Percentiles rank a stretch among this genome's conserved stretches.
Conservation (phyloP, 2,329 filamentous ascomycete species). For the Pseudogymnoascus sp. region DNA sequence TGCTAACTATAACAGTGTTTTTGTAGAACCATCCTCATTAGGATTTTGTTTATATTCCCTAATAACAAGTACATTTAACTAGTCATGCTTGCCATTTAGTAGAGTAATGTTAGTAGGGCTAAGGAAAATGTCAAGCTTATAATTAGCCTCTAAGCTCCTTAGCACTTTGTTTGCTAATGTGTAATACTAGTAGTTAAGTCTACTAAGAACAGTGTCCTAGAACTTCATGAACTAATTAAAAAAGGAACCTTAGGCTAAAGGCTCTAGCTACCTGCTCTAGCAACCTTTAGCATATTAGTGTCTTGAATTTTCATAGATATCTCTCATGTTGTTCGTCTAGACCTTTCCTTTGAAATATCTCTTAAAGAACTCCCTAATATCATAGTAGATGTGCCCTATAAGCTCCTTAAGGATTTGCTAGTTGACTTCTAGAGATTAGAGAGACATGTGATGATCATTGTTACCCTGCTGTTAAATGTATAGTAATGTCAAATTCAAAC, state of each 20-base stretch:
- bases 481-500: not conserved
- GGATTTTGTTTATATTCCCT: constrained; percentile 20
- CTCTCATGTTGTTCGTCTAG: constrained; percentile 8
- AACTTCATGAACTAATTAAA: constrained; percentile 22
- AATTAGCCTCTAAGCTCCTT: constrained; percentile 20
- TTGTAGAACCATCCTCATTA: constrained; percentile 16
- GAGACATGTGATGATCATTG: not conserved
- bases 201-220: constrained; percentile 17
- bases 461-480: not conserved
- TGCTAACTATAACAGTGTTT: constrained; percentile 22
- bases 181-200: constrained; percentile 20
- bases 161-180: constrained; percentile 23
- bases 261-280: constrained; percentile 20
- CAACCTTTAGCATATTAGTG: constrained; percentile 19
- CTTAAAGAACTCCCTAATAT: constrained; percentile 20
- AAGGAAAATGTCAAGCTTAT: constrained; percentile 23
- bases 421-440: constrained; percentile 16
- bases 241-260: constrained; percentile 19
- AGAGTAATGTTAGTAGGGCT: constrained; percentile 14
- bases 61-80: constrained; percentile 20
- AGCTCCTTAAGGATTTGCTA: constrained; percentile 24
- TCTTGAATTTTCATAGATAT: constrained; percentile 21
- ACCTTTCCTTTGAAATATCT: constrained; percentile 6
- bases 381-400: constrained; percentile 18
- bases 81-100: constrained; percentile 16